Percentiles rank a stretch among this genome's conserved stretches.
Conservation (phyloP, 2,329 filamentous ascomycete species). For the Phoma sp. region DNA sequence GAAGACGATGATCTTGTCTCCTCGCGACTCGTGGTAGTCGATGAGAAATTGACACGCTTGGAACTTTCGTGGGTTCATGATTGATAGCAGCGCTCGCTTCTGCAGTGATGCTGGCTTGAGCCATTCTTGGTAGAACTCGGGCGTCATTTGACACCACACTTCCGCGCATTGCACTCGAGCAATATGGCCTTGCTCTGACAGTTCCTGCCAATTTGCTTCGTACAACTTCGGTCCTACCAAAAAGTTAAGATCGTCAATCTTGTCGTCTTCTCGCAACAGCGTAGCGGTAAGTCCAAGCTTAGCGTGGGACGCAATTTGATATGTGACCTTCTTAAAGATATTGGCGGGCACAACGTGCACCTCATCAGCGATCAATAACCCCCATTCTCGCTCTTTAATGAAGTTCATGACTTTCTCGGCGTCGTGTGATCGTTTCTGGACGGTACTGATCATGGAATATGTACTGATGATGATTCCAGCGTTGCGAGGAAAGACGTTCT, state of each 20-base stretch:
- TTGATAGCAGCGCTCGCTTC: slow-evolving; percentile 77
- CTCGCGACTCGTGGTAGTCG: slow-evolving; percentile 91
- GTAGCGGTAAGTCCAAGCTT: slow-evolving; percentile 96
- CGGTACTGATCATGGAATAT: slow-evolving; percentile 98
- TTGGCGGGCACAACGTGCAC: slow-evolving; percentile 97
- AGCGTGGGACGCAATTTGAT: slow-evolving; percentile 90
- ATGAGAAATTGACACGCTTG: slow-evolving; percentile 98
- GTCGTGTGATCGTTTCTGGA: slow-evolving; percentile 85
- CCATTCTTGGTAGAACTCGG: slow-evolving; percentile 97
- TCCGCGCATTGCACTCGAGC: slow-evolving; percentile 97
- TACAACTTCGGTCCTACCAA: slow-evolving; percentile 97
- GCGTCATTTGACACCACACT: slow-evolving; percentile 99
- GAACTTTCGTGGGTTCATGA: slow-evolving; percentile 98
- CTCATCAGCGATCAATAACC: slow-evolving; percentile 94
- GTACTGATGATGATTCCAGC: slow-evolving; percentile 97
- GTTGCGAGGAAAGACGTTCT: slow-evolving; percentile 82
- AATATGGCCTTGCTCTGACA: slow-evolving; percentile 96
- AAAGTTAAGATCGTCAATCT: slow-evolving; percentile 97
- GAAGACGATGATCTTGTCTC: slow-evolving; percentile 98
- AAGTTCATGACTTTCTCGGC: slow-evolving; percentile 98
- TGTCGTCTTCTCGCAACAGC: slow-evolving; percentile 93
- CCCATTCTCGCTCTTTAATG: slow-evolving; percentile 88
- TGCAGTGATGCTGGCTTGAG: slow-evolving; percentile 70
- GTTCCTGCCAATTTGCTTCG: slow-evolving; percentile 99
- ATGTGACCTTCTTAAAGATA: slow-evolving; percentile 94